phyloP scores from a whole-genome alignment of 164 flowering plant genomes.

The Tetracentron sinense region DNA sequence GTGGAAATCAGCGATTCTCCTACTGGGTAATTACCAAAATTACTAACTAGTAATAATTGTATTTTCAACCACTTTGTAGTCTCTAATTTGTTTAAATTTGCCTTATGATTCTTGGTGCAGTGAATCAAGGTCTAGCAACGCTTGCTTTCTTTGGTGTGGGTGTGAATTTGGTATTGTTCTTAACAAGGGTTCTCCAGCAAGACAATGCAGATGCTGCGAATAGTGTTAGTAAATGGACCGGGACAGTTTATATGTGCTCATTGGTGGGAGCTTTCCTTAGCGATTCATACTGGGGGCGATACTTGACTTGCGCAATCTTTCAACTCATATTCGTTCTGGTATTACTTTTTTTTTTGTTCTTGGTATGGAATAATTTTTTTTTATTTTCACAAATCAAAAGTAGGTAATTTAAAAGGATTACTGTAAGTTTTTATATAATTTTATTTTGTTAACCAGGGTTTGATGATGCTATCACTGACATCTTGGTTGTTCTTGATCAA shows the following conservation, averaged over 20 bases:
- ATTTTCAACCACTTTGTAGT: neutral
- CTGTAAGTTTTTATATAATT: too few species aligned
- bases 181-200: conserved; percentile 71
- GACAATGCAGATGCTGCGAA: conserved; percentile 73
- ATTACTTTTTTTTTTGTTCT: conserved; percentile 4
- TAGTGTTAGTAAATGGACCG: conserved; percentile 78
- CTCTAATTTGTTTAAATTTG: neutral
- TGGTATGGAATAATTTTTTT: too few species aligned
- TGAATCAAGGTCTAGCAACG: conserved; percentile 77
- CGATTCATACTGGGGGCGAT: conserved; percentile 87
- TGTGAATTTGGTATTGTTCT: conserved; percentile 79
- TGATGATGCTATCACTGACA: conserved; percentile 53
- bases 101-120: conserved; percentile 30
- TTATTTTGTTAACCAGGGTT: conserved; percentile 39
- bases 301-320: conserved; percentile 66
- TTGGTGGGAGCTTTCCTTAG: conserved; percentile 79
- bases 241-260: conserved; percentile 76
- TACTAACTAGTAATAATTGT: neutral
- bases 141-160: conserved; percentile 88
- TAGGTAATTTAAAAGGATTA: neutral
- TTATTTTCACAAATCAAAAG: neutral
- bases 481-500: conserved; percentile 60
- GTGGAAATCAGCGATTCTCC: conserved; percentile 42
- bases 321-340: conserved; percentile 66
- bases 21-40: conserved; percentile 36